Evolutionary conservation across 306 rosid genomes (phyloP), one percentile per base, ranked within the genome.

Genomic region (Pterocarpus santalinus): DNA sequence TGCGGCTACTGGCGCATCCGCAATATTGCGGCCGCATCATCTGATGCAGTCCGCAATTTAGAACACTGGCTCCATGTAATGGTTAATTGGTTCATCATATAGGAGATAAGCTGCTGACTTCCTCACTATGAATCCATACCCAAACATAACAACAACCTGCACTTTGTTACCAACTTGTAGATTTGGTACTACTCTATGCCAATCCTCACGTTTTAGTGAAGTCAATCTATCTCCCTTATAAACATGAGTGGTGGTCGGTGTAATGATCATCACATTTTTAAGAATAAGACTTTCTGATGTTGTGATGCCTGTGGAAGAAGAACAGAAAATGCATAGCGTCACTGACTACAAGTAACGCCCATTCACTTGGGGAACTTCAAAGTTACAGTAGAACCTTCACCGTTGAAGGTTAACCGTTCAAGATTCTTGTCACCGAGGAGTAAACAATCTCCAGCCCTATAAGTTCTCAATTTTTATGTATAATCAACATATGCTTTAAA

Each of bases 121-220:
- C 47, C 10, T 72, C 67, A 63, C 73, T 69, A 0, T 30, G 56
- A 80, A 14, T 16, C 5, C 7, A 8, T 43, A 32, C 17, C 3
- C 67, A 41, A 73, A 72, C 32, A 65, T 43, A 56, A 65, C 68
- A 7, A 81, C 69, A 7, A 73, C 17, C 35, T 64, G 38, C 36
- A 80, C 74, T 64, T 73, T 64, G 61, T 80, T 67, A 4, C 75
- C 69, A 3, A 77, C 16, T 46, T 73, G 61, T 11, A 65, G 36
- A 38, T 55, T 63, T 80, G 76, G 43, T 44, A 66, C 5, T 5
- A 81, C 52, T 36, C 10, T 66, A 33, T 56, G 70, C 85, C 85
- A 66, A 9, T 81, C 49, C 49, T 44, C 12, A 7, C 7, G 10
- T 44, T 44, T 2, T 7, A 6, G 49, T 8, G 10, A 44, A 6